Evolutionary conservation across 2,329 filamentous ascomycete genomes (phyloP), one percentile per base, ranked within the genome.

Genomic region (Dissoconium aciculare): DNA sequence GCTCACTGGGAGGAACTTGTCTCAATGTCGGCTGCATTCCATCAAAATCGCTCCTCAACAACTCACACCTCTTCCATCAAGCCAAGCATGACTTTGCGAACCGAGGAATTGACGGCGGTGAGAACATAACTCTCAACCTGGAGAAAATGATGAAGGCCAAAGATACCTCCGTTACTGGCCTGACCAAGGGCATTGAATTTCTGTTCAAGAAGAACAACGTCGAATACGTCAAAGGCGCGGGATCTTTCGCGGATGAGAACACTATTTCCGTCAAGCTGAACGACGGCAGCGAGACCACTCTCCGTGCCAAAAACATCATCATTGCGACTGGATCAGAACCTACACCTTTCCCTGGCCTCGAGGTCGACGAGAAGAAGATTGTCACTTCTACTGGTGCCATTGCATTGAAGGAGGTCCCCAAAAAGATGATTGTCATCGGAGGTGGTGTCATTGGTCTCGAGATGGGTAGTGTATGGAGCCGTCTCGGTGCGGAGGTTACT

Each of bases 171-270:
- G 89, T 98, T 40, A 60, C 65, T 24, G 74, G 84, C 29, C 65
- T 98, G 45, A 98, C 89, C 44, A 95, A 95, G 69, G 89, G 89
- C 57, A 80, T 98, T 44, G 89, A 98, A 62, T 98, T 87, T 57
- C 68, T 98, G 41, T 78, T 98, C 64, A 95, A 95, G 76, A 95
- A 98, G 72, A 98, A 98, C 65, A 82, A 83, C 42, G 89, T 94
- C 45, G 84, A 95, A 57, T 98, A 95, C 62, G 70, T 95, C 64
- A 94, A 94, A 68, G 89, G 89, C 47, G 74, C 82, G 30, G 87
- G 78, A 45, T 69, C 81, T 27, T 92, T 95, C 55, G 69, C 77
- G 50, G 81, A 81, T 57, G 39, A 43, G 41, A 31, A 43, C 27
- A 43, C 41, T 2, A 29, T 43, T 11, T 25, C 17, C 19, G 19